These are phyloP conservation scores for Ophiosphaerella herpotricha DNA, from an alignment of 2,329 filamentous ascomycete genomes.

Conservation along the genomic window DNA sequence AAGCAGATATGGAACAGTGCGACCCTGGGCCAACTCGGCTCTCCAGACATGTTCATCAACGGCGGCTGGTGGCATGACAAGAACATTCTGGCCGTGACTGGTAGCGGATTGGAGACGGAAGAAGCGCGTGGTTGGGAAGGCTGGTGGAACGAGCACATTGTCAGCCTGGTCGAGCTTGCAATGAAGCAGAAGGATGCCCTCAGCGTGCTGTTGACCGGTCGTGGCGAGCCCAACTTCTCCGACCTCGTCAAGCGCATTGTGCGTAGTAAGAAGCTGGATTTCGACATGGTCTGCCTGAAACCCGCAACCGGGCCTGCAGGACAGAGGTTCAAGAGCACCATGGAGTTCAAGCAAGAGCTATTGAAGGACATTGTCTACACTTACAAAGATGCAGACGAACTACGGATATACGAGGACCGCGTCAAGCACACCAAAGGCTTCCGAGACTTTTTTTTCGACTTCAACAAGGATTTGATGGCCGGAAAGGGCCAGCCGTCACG, in stretches of 20 bases:
- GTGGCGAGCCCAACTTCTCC: constrained; percentile 76
- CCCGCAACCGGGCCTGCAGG: constrained; percentile 79
- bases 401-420: constrained; percentile 70
- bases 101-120: constrained; percentile 79
- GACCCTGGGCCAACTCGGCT: constrained; percentile 77
- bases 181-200: constrained; percentile 84
- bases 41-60: constrained; percentile 74
- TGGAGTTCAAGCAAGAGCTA: constrained; percentile 90
- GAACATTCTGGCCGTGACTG: constrained; percentile 82
- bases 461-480: constrained; percentile 67
- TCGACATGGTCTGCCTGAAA: constrained; percentile 88
- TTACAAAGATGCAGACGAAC: constrained; percentile 80
- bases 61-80: constrained; percentile 98
- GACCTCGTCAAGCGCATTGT: constrained; percentile 82
- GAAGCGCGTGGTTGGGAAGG: constrained; percentile 84
- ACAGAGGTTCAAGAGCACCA: constrained; percentile 79
- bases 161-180: constrained; percentile 76
- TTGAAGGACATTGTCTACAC: constrained; percentile 82
- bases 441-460: constrained; percentile 77
- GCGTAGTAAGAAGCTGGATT: constrained; percentile 75
- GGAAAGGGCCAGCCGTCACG: constrained; percentile 55
- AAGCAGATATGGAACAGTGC: constrained; percentile 80
- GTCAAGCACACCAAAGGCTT: constrained; percentile 76
- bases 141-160: constrained; percentile 95
- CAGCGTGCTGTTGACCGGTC: constrained; percentile 84